A percentile compares a stretch with the other conserved stretches of the same genome.
phyloP scores from a whole-genome alignment of 257 asterid species.

The Jacaranda mimosifolia region DNA sequence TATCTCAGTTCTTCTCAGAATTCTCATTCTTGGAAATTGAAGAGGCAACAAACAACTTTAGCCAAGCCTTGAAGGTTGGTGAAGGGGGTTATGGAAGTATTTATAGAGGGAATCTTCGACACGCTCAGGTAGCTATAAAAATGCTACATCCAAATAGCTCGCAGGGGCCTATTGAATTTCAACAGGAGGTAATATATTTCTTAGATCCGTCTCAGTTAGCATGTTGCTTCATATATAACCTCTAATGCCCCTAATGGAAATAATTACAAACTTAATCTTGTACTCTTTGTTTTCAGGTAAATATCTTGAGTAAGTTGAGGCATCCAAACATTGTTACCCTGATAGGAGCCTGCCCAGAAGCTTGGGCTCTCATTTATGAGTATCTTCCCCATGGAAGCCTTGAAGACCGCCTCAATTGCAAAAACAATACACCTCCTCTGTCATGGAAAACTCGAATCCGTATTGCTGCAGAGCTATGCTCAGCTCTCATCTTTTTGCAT shows the following conservation, averaged over 20 bases:
- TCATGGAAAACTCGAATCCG: slow-evolving; percentile 92
- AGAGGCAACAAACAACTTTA: slow-evolving; percentile 74
- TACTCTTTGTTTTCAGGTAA: slow-evolving; percentile 57
- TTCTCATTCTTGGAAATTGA: slow-evolving; percentile 77
- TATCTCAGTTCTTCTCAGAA: slow-evolving; percentile 67
- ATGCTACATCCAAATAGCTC: slow-evolving; percentile 70
- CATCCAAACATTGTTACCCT: slow-evolving; percentile 89
- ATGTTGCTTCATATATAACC: background rate
- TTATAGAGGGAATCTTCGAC: slow-evolving; percentile 74
- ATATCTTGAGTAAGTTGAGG: slow-evolving; percentile 82
- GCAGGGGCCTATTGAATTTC: slow-evolving; percentile 86
- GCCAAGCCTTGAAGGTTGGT: slow-evolving; percentile 70
- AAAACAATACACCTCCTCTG: slow-evolving; percentile 80
- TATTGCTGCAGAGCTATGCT: slow-evolving; percentile 86
- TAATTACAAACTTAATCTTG: slow-evolving; percentile 10
- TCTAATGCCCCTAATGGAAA: background rate
- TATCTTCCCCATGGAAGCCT: slow-evolving; percentile 93
- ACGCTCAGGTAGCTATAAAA: slow-evolving; percentile 87
- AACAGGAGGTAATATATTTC: slow-evolving; percentile 73
- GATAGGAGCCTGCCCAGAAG: slow-evolving; percentile 91
- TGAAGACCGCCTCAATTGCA: slow-evolving; percentile 89
- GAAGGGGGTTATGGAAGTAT: slow-evolving; percentile 92
- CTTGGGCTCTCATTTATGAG: slow-evolving; percentile 82
- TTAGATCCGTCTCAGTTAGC: background rate
- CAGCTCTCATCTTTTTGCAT: slow-evolving; percentile 86